Conservation (phyloP, 2,329 filamentous ascomycete genomes). For the Fusarium aywerte region DNA sequence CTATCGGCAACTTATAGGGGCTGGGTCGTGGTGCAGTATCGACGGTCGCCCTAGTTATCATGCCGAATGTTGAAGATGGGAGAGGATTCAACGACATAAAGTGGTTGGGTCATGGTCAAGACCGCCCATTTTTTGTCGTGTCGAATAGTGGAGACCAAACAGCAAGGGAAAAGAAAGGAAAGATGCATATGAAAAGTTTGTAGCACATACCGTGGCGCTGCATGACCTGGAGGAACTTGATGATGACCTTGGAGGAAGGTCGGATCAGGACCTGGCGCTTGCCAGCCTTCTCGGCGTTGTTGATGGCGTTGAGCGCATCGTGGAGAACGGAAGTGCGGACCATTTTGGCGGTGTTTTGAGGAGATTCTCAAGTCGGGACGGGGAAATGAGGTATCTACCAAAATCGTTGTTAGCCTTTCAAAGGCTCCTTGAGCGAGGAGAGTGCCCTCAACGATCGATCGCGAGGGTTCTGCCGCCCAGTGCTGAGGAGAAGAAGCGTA, state of each 20-base stretch:
- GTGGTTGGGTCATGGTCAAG: constrained; percentile 12
- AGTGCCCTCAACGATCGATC: constrained; percentile 69
- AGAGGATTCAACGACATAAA: constrained; percentile 4
- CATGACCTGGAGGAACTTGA: constrained; percentile 99
- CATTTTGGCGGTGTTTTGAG: constrained; percentile 80
- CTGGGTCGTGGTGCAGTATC: constrained; percentile 81
- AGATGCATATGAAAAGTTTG: not conserved
- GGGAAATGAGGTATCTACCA: constrained; percentile 73
- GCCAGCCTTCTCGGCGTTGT: constrained; percentile 99
- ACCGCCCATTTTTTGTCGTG: constrained; percentile 4
- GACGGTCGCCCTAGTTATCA: constrained; percentile 99
- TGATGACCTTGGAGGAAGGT: constrained; percentile 98
- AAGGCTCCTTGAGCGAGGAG: constrained; percentile 69
- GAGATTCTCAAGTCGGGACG: constrained; percentile 83
- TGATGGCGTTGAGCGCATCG: constrained; percentile 99
- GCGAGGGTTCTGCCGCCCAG: constrained; percentile 77
- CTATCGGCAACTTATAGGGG: constrained; percentile 99
- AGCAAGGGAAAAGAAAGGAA: not conserved
- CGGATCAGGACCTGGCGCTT: constrained; percentile 99
- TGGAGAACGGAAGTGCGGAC: constrained; percentile 99
- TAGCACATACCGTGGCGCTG: constrained; percentile 93
- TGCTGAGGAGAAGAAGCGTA: constrained; percentile 73
- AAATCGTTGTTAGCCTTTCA: constrained; percentile 67
- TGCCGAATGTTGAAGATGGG: constrained; percentile 72
- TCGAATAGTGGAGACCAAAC: constrained; percentile 2